Evolutionary conservation across 306 rosid species (phyloP), one percentile per base, ranked within the genome.

Genomic region (Vigna trinervia): DNA sequence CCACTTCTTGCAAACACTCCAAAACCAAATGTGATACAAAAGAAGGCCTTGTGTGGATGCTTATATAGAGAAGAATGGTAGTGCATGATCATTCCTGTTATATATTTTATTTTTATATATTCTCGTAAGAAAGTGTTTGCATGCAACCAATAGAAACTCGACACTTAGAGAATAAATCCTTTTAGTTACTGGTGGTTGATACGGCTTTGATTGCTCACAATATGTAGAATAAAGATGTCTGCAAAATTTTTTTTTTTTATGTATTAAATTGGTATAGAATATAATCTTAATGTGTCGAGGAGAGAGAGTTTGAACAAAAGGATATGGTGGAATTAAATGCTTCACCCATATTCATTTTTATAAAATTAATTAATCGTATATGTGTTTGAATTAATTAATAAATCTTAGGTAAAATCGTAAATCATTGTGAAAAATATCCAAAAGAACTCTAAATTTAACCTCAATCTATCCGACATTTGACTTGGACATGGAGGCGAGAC

Each of bases 1-100:
- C 74, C 57, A 7, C 82, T 68, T 60, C 86, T 19, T 47, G 88
- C 41, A 65, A 82, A 46, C 47, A 28, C 80, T 73, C 80, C 19
- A 48, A 71, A 82, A 77, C 79, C 78, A 4, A 72, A 26, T 5
- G 51, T 52, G 74, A 19, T 22, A 70, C 28, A 34, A 32, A 64
- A 77, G 23, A 58, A 71, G 75, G 57, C 39, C 48, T 71, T 54
- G 34, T 28, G 5, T 32, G 38, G 4, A 17, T 34, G 12, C 75
- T 82, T 82, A 81, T 82, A 82, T 82, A 82, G 80, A 62, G 61
- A 20, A 46, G 28, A 71, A 14, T 46, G 43, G 43, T 14, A 26
- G 48, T 5, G 48, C 10, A 5, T 43, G 5, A 11, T 73, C 59
- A 59, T 73, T 74, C 64, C 28, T 68, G 41, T 47, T 59, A 23